phyloP scores from a whole-genome alignment of 2,329 filamentous ascomycete genomes.

The Tolypocladium album region DNA sequence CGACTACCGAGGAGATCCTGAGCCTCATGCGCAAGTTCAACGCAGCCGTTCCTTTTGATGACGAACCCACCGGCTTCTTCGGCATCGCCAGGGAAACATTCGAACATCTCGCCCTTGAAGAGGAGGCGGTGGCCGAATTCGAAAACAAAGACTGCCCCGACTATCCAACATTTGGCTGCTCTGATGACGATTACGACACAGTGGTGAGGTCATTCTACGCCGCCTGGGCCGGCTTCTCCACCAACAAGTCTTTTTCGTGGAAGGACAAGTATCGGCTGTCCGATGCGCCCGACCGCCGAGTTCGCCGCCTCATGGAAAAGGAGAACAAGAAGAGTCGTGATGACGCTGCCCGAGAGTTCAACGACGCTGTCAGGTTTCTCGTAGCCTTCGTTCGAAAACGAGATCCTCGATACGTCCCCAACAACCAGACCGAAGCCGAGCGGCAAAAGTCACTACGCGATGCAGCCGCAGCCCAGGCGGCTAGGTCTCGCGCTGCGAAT shows the following conservation, averaged over 20 bases:
- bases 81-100: constrained; percentile 69
- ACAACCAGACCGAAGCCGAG: constrained; percentile 67
- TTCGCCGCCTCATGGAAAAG: constrained; percentile 83
- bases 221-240: constrained; percentile 71
- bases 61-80: constrained; percentile 76
- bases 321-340: constrained; percentile 82
- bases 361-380: constrained; percentile 78
- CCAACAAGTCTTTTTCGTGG: constrained; percentile 81
- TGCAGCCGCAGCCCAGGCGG: constrained; percentile 74
- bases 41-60: constrained; percentile 65
- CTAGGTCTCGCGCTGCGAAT: constrained; percentile 70
- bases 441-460: constrained; percentile 69
- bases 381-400: constrained; percentile 84
- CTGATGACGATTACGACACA: constrained; percentile 64
- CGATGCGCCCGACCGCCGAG: constrained; percentile 76
- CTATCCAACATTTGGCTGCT: constrained; percentile 76
- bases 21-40: constrained; percentile 72
- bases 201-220: constrained; percentile 74
- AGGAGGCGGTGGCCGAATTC: constrained; percentile 63
- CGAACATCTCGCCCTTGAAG: constrained; percentile 68
- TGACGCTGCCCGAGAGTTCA: constrained; percentile 77
- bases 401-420: constrained; percentile 74
- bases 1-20: constrained; percentile 70
- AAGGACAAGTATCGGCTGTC: constrained; percentile 73
- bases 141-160: constrained; percentile 48